Base-by-base conservation (phyloP, 2,329 filamentous ascomycete species). In the Beauveria pseudobassiana region DNA sequence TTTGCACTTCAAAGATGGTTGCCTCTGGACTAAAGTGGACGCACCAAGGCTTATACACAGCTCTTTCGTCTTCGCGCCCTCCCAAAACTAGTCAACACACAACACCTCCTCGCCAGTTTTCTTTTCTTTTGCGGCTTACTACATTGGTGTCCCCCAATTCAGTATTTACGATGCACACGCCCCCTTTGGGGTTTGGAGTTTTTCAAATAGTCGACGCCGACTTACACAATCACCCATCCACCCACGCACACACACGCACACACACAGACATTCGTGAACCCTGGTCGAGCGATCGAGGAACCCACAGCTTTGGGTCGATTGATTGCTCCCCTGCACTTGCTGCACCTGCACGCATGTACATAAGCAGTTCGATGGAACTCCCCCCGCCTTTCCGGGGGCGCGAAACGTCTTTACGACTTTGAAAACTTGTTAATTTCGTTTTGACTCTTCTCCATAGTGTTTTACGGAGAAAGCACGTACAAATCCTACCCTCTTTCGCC, bases 361-460 rank as follows among this genome's bases (percentile, higher is more conserved):
- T 24, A 22, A n/a, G 26, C 46, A 38, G 16, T 24, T 38, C 42
- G 52, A 51, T 62, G 59, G 12, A 10, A 34, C 30, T 12, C 30
- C 2, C 30, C 10, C 30, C 49, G 46, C 14, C 45, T 24, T 40
- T 43, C 22, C 28, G 6, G n/a, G 4, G 10, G 18, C 10, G 43
- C 54, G 20, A 60, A 59, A 28, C 40, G 26, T 38, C 40, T 42
- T 53, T 46, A 38, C 49, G 58, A 60, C 57, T 52, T 45, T 53
- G 50, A 22, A 51, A 62, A 62, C 60, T 57, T 58, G 60, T 48
- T 38, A 52, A 58, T 62, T 46, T 62, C 53, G 18, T 62, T 62
- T 58, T 62, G 52, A 62, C 52, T 58, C 53, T 45, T 43, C 2
- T 22, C 34, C 42, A 18, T 45, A 18, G 18, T 52, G 48, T 52